Conservation (phyloP, 2,329 filamentous ascomycete genomes). For the Cercospora zeae-maydis region DNA sequence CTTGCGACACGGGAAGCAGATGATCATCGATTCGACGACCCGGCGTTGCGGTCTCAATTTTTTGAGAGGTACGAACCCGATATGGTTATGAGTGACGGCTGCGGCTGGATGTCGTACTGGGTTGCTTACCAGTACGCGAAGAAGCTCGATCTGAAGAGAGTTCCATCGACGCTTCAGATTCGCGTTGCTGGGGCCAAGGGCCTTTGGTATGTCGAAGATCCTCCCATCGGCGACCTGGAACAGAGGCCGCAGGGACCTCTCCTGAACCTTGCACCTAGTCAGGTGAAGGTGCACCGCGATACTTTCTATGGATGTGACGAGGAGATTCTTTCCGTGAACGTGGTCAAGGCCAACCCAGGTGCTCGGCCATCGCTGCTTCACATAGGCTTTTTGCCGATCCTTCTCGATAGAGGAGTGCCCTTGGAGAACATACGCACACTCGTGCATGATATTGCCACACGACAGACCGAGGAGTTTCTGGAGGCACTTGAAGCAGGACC, state of each 20-base stretch:
- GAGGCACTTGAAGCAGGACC: constrained; percentile 27
- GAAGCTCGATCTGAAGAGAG: constrained; percentile 49
- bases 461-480: constrained; percentile 53
- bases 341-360: constrained; percentile 50
- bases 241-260: constrained; percentile 7
- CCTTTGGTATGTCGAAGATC: constrained; percentile 59
- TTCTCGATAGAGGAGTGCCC: constrained; percentile 58
- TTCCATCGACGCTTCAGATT: constrained; percentile 65
- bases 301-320: constrained; percentile 33
- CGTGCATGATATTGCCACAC: constrained; percentile 49
- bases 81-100: constrained; percentile 52
- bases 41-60: neutral
- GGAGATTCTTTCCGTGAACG: constrained; percentile 54
- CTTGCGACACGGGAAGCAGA: constrained; percentile 37
- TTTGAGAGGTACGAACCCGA: constrained; percentile 13
- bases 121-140: constrained; percentile 53
- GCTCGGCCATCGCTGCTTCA: constrained; percentile 58
- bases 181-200: constrained; percentile 72
- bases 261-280: constrained; percentile 60
- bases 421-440: constrained; percentile 47
- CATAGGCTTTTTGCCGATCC: constrained; percentile 64
- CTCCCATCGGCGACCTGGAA: neutral
- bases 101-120: constrained; percentile 60
- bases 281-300: constrained; percentile 55
- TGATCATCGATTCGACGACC: constrained; percentile 38